These are phyloP conservation scores for Colletotrichum melonis DNA, from an alignment of 2,329 filamentous ascomycete species.

Conservation along the genomic window DNA sequence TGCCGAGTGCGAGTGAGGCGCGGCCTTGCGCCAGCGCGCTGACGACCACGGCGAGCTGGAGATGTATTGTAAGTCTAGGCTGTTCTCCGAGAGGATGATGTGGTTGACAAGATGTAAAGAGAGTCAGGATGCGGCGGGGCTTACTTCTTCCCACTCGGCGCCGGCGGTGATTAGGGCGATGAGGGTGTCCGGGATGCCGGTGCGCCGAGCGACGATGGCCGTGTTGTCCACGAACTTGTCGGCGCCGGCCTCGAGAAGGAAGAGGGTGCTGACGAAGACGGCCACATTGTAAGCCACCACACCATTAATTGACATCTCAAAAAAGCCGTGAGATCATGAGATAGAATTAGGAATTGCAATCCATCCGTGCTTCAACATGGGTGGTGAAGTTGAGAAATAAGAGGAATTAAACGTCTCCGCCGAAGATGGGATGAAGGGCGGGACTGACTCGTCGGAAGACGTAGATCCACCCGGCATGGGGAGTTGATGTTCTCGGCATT, in stretches of 20 bases:
- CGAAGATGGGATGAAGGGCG: neutral
- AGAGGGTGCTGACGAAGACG: slow-evolving; percentile 56
- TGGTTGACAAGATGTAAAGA: no score
- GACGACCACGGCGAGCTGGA: slow-evolving; percentile 49
- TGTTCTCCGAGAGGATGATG: neutral
- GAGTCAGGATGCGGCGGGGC: neutral
- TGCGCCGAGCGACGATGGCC: slow-evolving; percentile 55
- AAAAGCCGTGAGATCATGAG: neutral
- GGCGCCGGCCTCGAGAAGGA: slow-evolving; percentile 62
- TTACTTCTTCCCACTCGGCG: slow-evolving; percentile 67
- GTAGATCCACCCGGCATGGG: no score
- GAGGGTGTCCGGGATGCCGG: slow-evolving; percentile 58
- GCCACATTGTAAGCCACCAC: slow-evolving; percentile 45
- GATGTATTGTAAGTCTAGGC: neutral
- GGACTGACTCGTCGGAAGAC: neutral
- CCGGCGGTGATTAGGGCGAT: slow-evolving; percentile 64
- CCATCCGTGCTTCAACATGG: neutral
- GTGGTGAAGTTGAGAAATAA: neutral
- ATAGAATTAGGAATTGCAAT: neutral
- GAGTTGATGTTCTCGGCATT: no score
- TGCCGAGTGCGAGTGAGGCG: slow-evolving; percentile 62
- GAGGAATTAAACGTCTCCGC: neutral
- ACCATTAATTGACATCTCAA: neutral
- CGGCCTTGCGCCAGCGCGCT: slow-evolving; percentile 58
- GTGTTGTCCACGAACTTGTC: slow-evolving; percentile 65